Conservation (phyloP, 2,329 filamentous ascomycete genomes). For the Cordyceps fumosorosea region DNA sequence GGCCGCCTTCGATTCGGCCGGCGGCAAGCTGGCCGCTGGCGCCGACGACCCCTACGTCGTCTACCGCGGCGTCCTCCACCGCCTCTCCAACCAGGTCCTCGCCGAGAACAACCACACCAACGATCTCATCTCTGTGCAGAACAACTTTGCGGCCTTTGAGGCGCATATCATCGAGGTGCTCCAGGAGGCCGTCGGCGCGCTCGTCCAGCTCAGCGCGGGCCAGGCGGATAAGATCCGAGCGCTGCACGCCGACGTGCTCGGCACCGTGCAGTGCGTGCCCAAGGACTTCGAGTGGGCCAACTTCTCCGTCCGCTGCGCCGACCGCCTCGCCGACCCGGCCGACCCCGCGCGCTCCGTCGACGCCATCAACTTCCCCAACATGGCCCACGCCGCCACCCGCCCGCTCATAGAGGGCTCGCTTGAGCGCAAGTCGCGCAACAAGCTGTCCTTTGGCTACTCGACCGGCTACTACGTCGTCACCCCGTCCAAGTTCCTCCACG, state of each 20-base stretch:
- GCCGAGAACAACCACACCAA: slow-evolving; percentile 96
- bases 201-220: slow-evolving; percentile 71
- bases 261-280: slow-evolving; percentile 68
- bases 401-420: slow-evolving; percentile 81
- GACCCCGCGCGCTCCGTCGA: slow-evolving; percentile 67
- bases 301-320: slow-evolving; percentile 66
- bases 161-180: slow-evolving; percentile 75
- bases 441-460: slow-evolving; percentile 69
- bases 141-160: slow-evolving; percentile 83
- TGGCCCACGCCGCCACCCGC: slow-evolving; percentile 72
- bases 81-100: slow-evolving; percentile 81
- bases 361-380: slow-evolving; percentile 78
- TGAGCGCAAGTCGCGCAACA: slow-evolving; percentile 84
- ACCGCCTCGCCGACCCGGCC: slow-evolving; percentile 71
- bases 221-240: slow-evolving; percentile 76
- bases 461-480: slow-evolving; percentile 87
- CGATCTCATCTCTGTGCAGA: slow-evolving; percentile 86
- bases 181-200: slow-evolving; percentile 75
- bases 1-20: slow-evolving; percentile 69
- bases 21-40: slow-evolving; percentile 59
- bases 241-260: slow-evolving; percentile 79
- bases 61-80: slow-evolving; percentile 71
- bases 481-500: slow-evolving; percentile 81
- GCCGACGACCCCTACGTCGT: slow-evolving; percentile 83
- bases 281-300: slow-evolving; percentile 87